Evolutionary conservation across 2,329 filamentous ascomycete genomes (phyloP).

Genomic region (Paraphaeosphaeria sporulosa): DNA sequence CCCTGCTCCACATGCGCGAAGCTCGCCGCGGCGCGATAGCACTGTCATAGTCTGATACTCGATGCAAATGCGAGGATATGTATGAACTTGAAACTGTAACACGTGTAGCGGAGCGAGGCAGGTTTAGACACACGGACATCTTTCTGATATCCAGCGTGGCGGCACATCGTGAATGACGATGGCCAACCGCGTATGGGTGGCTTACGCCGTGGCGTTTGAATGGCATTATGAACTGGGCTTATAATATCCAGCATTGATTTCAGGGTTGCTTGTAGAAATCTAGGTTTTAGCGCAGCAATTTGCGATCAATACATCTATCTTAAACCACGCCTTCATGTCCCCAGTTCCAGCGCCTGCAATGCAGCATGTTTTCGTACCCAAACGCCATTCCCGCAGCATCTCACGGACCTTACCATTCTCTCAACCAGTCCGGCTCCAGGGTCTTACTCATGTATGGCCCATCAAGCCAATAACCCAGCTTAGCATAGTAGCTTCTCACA

Average conservation of each 20-base stretch:
- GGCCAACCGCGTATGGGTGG: background rate
- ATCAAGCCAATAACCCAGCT: conserved; percentile 91
- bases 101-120: background rate
- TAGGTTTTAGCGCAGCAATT: conserved; percentile 10
- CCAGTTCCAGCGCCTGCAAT: conserved; percentile 23
- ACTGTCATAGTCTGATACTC: conserved; percentile 58
- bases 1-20: conserved; percentile 83
- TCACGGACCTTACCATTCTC: conserved; percentile 30
- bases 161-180: background rate
- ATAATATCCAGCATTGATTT: conserved; percentile 1
- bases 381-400: background rate
- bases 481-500: conserved; percentile 92
- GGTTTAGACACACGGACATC: background rate
- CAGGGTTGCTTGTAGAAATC: background rate
- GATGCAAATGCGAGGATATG: background rate
- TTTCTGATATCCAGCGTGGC: background rate
- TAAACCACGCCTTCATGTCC: background rate
- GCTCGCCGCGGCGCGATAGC: conserved; percentile 85
- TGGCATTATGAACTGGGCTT: conserved; percentile 2
- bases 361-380: conserved; percentile 15
- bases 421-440: conserved; percentile 44
- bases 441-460: conserved; percentile 72
- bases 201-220: conserved; percentile 5
- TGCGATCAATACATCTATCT: conserved; percentile 2
- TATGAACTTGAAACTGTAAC: background rate